Evolutionary conservation across 2,329 filamentous ascomycete genomes (phyloP), one percentile per base, ranked within the genome.

Genomic region (Arthrobotrys iridis): DNA sequence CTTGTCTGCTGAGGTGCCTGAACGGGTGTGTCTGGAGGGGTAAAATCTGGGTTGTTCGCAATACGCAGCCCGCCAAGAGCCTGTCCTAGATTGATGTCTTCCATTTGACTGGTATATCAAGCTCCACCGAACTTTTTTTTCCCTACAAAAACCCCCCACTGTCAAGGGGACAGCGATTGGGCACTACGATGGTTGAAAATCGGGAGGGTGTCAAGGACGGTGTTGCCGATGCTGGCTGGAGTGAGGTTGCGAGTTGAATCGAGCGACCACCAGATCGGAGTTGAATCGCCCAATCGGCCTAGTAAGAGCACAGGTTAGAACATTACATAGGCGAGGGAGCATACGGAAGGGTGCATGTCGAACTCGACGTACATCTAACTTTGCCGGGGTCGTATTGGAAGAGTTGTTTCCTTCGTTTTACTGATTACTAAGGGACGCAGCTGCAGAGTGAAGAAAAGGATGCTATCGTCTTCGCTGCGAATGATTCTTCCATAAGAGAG

Each of bases 21-120:
- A 2, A 68, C 64, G 6, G 72, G 72, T 26, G 72, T 76, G 45
- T 76, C 74, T 43, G 77, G 77, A 28, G 77, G 78, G 24, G 78
- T 79, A 72, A 79, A 67, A 41, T 78, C 72, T 59, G 88, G 86
- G 84, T 95, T 89, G 84, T 97, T 99, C 80, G 95, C 94, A 83
- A 99, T 98, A 82, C 94, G 92, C 83, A 99, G 86, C 80, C 94
- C 94, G 81, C 95, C 95, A 81, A 98, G 87, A 81, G 93, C 92
- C 84, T 93, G 91, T 81, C 93, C 95, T 79, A 98, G 88, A 83
- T 92, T 96, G 82, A 97, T 85, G 85, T 97, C 93, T 84, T 93
- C 92, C 93, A 97, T 97, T 46, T 70, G 52, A 30, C 18, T 15
- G 22, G 48, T 45, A 11, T 50, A 28, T 48, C 46, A 55, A 50